Conservation (phyloP, 331 rosid species). For the Ulmus americana region DNA sequence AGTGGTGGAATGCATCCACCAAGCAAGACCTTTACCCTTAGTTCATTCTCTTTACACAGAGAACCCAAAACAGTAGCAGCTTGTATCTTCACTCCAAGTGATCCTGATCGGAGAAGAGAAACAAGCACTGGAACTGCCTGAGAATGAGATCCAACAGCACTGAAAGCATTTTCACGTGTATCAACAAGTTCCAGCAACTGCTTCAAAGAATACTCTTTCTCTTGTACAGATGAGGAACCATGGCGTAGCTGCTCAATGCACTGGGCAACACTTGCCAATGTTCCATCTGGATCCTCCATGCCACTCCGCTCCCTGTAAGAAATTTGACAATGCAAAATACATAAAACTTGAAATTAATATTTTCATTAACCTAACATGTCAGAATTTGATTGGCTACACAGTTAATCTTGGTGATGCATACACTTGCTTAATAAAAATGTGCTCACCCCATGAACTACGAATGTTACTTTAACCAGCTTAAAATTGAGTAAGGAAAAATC, state of each 20-base stretch:
- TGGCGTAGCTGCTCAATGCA: slow-evolving; percentile 98
- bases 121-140: slow-evolving; percentile 99
- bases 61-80: slow-evolving; percentile 94
- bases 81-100: slow-evolving; percentile 83
- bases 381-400: not conserved
- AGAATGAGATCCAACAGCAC: slow-evolving; percentile 99
- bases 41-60: slow-evolving; percentile 90
- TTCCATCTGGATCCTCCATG: slow-evolving; percentile 99
- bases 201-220: slow-evolving; percentile 84
- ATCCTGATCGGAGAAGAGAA: slow-evolving; percentile 93
- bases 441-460: slow-evolving; percentile 2
- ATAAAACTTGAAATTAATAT: not conserved
- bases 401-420: slow-evolving; percentile 3
- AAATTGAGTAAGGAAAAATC: slow-evolving; percentile 14
- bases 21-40: slow-evolving; percentile 90
- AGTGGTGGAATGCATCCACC: slow-evolving; percentile 98
- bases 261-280: slow-evolving; percentile 97
- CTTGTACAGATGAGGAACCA: slow-evolving; percentile 65
- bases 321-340: slow-evolving; percentile 28
- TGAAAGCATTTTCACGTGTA: slow-evolving; percentile 83
- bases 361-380: not conserved
- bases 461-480: slow-evolving; percentile 17
- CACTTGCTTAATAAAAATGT: slow-evolving; percentile 11
- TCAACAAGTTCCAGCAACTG: slow-evolving; percentile 86
- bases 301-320: slow-evolving; percentile 79